These are phyloP conservation scores for Clarireedia paspali DNA, from an alignment of 2,329 filamentous ascomycete genomes.

Conservation along the genomic window DNA sequence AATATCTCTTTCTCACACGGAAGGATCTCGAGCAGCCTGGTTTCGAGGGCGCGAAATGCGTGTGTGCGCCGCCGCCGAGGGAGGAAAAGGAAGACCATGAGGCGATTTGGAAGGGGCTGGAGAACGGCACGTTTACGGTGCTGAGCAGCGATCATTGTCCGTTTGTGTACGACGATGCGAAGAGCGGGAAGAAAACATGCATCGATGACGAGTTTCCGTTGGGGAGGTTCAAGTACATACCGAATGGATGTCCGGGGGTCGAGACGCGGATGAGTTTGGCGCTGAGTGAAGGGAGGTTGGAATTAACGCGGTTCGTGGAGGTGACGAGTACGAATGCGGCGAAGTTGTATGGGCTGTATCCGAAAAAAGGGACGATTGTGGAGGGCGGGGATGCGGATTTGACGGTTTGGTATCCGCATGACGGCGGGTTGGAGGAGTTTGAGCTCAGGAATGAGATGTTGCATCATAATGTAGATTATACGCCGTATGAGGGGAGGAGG, in stretches of 20 bases:
- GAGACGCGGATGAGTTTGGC: constrained; percentile 47
- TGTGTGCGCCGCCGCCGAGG: constrained; percentile 46
- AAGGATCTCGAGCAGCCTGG: constrained; percentile 41
- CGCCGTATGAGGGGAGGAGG: constrained; percentile 50
- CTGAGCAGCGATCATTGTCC: constrained; percentile 36
- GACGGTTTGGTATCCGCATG: constrained; percentile 47
- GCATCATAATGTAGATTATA: constrained; percentile 56
- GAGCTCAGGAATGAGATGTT: constrained; percentile 43
- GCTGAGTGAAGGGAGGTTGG: constrained; percentile 33
- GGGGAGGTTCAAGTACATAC: constrained; percentile 46
- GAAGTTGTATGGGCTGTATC: constrained; percentile 48
- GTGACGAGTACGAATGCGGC: constrained; percentile 47
- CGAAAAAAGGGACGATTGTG: constrained; percentile 41
- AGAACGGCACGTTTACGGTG: constrained; percentile 45
- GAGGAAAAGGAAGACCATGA: constrained; percentile 38
- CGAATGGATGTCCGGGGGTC: constrained; percentile 50
- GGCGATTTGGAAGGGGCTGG: constrained; percentile 42
- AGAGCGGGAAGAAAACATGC: constrained; percentile 40
- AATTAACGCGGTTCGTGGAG: constrained; percentile 44
- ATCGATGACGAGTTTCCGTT: constrained; percentile 37
- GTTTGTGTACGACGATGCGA: constrained; percentile 37
- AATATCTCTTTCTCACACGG: constrained; percentile 47
- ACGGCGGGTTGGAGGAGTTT: constrained; percentile 32
- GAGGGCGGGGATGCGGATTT: constrained; percentile 49
- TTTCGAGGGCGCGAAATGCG: constrained; percentile 48